phyloP scores from a whole-genome alignment of 2,329 filamentous ascomycete genomes.

The Diplocarpon rosae region DNA sequence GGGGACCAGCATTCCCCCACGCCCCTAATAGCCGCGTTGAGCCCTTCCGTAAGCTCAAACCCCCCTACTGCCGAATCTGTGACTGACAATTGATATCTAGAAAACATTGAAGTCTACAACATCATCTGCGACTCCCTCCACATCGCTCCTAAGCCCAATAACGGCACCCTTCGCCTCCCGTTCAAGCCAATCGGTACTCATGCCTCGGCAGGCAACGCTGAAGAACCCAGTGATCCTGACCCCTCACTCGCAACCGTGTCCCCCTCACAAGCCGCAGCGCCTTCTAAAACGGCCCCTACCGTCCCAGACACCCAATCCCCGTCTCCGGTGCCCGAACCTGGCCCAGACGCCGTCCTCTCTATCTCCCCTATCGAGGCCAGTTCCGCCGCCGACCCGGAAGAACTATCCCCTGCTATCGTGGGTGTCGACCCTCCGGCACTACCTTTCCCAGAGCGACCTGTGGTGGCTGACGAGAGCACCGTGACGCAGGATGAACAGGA shows the following conservation, averaged over 20 bases:
- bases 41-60: slow-evolving; percentile 60
- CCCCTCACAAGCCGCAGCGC: neutral
- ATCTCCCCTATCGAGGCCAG: slow-evolving; percentile 24
- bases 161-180: slow-evolving; percentile 72
- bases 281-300: neutral
- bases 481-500: too few species aligned
- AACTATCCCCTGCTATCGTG: slow-evolving; percentile 19
- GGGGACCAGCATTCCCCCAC: slow-evolving; percentile 87
- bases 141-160: slow-evolving; percentile 65
- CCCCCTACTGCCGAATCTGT: neutral
- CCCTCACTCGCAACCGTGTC: neutral
- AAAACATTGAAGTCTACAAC: slow-evolving; percentile 94
- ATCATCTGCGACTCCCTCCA: slow-evolving; percentile 83
- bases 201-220: slow-evolving; percentile 35
- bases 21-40: slow-evolving; percentile 67
- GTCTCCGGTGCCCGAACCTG: slow-evolving; percentile 13
- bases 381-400: slow-evolving; percentile 21
- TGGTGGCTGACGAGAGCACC: too few species aligned
- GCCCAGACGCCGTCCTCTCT: slow-evolving; percentile 16
- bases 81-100: slow-evolving; percentile 33
- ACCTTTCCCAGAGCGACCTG: too few species aligned
- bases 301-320: slow-evolving; percentile 7
- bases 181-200: slow-evolving; percentile 39
- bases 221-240: slow-evolving; percentile 43
- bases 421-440: slow-evolving; percentile 18